Percentiles rank a stretch among this genome's conserved stretches.
phyloP scores from a whole-genome alignment of 306 rosid genomes.

The Astragalus glycyphyllos region DNA sequence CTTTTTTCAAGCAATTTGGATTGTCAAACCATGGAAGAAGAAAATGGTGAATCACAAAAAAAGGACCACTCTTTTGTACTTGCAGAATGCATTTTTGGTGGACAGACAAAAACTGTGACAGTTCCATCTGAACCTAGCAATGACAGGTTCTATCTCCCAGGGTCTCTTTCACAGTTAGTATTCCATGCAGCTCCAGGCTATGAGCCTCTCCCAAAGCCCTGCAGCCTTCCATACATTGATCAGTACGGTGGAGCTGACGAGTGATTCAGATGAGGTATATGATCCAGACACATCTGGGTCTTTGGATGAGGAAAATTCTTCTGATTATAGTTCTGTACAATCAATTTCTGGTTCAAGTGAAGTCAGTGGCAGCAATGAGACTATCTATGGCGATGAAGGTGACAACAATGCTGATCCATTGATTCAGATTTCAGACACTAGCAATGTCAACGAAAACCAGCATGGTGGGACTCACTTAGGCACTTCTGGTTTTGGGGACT shows the following conservation, averaged over 20 bases:
- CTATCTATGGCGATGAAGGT: conserved; percentile 53
- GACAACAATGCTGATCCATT: conserved; percentile 59
- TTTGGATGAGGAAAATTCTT: conserved; percentile 75
- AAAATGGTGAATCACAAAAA: conserved; percentile 41
- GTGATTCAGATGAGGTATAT: conserved; percentile 57
- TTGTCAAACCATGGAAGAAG: conserved; percentile 53
- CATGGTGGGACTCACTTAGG: conserved; percentile 62
- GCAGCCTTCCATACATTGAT: conserved; percentile 58
- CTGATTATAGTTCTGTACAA: conserved; percentile 69
- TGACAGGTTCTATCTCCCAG: conserved; percentile 88
- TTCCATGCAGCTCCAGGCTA: conserved; percentile 99
- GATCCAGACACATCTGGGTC: conserved; percentile 67
- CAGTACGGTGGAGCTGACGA: conserved; percentile 47
- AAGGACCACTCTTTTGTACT: conserved; percentile 56
- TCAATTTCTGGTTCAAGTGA: conserved; percentile 65
- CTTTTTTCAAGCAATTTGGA: conserved; percentile 62
- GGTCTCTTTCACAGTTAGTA: conserved; percentile 94
- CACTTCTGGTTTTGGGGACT: conserved; percentile 62
- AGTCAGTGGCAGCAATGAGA: conserved; percentile 55
- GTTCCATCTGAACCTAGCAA: conserved; percentile 60
- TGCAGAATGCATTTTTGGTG: conserved; percentile 67
- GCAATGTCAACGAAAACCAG: conserved; percentile 52
- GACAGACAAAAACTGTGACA: conserved; percentile 52
- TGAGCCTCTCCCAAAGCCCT: conserved; percentile 97
- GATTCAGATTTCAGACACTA: conserved; percentile 75